A percentile compares a stretch with the other conserved stretches of the same genome.
Evolutionary conservation across 2,329 filamentous ascomycete genomes (phyloP).

Genomic region (Rhexocercosporidium sp.): DNA sequence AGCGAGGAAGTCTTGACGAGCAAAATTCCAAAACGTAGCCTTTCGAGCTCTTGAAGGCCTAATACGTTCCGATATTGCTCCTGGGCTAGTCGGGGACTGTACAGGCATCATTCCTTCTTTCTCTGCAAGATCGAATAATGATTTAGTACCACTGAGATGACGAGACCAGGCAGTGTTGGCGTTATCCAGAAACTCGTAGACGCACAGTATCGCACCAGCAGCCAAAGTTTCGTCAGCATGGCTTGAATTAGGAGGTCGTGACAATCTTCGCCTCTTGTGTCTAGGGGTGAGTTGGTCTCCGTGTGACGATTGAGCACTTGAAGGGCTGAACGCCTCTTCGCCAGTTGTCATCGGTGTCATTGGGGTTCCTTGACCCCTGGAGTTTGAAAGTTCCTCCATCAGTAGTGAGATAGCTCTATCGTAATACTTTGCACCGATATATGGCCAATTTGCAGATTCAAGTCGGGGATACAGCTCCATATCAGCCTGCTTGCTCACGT

Average conservation of each 20-base stretch:
- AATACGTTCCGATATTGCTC: constrained; percentile 33
- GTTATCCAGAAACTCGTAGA: constrained; percentile 71
- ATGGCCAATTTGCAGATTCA: constrained; percentile 58
- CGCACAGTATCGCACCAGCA: constrained; percentile 68
- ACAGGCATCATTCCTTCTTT: constrained; percentile 51
- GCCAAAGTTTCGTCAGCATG: constrained; percentile 66
- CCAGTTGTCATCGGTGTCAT: constrained; percentile 42
- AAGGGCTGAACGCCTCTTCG: constrained; percentile 35
- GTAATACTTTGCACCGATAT: constrained; percentile 65
- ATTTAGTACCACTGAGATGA: constrained; percentile 69
- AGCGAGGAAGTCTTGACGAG: constrained; percentile 67
- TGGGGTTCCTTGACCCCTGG: constrained; percentile 32
- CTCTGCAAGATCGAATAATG: constrained; percentile 60
- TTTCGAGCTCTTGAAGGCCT: constrained; percentile 59
- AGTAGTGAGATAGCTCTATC: constrained; percentile 60
- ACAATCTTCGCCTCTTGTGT: constrained; percentile 49
- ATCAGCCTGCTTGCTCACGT: constrained; percentile 51
- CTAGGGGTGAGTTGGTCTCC: constrained; percentile 33
- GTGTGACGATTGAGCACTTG: constrained; percentile 35
- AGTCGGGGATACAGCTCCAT: constrained; percentile 57
- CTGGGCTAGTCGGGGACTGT: constrained; percentile 47
- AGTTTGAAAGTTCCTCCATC: constrained; percentile 44
- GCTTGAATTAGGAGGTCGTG: constrained; percentile 47
- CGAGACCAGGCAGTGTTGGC: constrained; percentile 66
- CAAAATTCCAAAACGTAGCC: constrained; percentile 72